Conservation (phyloP, 2,329 filamentous ascomycete species). For the Pseudopithomyces maydicus region DNA sequence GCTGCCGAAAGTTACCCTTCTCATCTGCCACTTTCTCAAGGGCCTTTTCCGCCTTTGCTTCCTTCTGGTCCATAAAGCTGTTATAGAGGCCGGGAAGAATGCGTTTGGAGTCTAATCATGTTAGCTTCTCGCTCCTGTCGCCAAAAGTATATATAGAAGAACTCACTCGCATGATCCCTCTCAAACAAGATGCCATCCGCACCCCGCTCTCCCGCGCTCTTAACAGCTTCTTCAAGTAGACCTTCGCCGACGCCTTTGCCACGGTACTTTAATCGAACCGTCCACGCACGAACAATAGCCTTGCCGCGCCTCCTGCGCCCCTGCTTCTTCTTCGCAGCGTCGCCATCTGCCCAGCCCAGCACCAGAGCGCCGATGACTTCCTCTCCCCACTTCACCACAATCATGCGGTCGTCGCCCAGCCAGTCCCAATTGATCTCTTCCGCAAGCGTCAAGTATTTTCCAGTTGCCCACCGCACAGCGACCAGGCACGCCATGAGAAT, state of each 20-base stretch:
- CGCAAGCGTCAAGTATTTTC: constrained; percentile 67
- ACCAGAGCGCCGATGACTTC: constrained; percentile 74
- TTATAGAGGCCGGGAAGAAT: constrained; percentile 43
- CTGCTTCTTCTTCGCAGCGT: constrained; percentile 49
- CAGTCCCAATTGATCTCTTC: constrained; percentile 67
- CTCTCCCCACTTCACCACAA: constrained; percentile 71
- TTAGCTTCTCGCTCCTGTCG: constrained; percentile 16
- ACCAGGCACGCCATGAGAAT: constrained; percentile 68
- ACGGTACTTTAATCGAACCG: constrained; percentile 71
- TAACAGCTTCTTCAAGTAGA: constrained; percentile 74
- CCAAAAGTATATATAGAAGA: not conserved
- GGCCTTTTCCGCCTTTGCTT: constrained; percentile 39
- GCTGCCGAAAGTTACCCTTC: constrained; percentile 46
- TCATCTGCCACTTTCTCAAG: constrained; percentile 45
- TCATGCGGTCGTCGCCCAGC: constrained; percentile 56
- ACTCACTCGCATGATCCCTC: constrained; percentile 75
- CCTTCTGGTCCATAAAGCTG: constrained; percentile 40
- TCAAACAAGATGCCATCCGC: constrained; percentile 76
- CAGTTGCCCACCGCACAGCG: constrained; percentile 63
- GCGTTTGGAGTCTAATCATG: constrained; percentile 36
- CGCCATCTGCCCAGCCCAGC: constrained; percentile 64
- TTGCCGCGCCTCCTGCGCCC: constrained; percentile 62
- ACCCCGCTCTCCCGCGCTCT: constrained; percentile 68
- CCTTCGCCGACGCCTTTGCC: constrained; percentile 73
- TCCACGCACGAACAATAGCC: constrained; percentile 82